Base-by-base conservation (phyloP, 176 grass and related monocot genomes). In the Carex scoparia region DNA sequence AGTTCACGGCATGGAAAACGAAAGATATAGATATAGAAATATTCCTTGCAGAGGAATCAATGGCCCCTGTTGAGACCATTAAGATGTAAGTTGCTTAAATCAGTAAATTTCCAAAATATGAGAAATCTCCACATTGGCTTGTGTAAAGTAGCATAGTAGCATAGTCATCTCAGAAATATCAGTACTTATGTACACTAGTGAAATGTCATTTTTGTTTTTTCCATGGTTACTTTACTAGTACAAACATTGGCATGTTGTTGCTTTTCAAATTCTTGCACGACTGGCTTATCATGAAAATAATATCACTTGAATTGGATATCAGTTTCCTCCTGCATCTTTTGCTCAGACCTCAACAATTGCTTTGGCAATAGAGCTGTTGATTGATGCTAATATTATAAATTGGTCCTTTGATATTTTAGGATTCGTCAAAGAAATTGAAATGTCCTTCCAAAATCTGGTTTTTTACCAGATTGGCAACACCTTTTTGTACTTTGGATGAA, bases 61-160 rank as follows among this genome's bases (percentile, higher is more conserved):
- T 14, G 10, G 80, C 30, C 13, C 32, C 53, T 82, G 38, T 27
- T 30, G 44, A 40, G 44, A 86, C 78, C 70, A 78, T 32, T 49
- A 57, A 82, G 69, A 81, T 72, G 81, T 30, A 12, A 19, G 42
- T 16, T 75, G 19, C 37, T 84, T 37, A 77, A 57, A 51, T 79
- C 7, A 0, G 38, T 62, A 27, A 53, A 42, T 35, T 6, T 33
- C 8, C 63, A 60, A 56, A 10, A 3, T 84, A 60, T 81, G 38
- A 63, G 18, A 30, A 4, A 12, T 75, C n/a, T 30, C 19, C 10
- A 5, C 46, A n/a, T 30, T 11, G 19, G 14, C 71, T 48, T 46
- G 7, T 72, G 46, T 75, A 75, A 54, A 55, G 48, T 55, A 55
- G 72, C 15, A 19, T 10, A 55, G 48, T 55, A 55, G 72, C 15